Evolutionary conservation across 371 early-diverging fungal species (phyloP).

Genomic region (Actinomucor elegans): DNA sequence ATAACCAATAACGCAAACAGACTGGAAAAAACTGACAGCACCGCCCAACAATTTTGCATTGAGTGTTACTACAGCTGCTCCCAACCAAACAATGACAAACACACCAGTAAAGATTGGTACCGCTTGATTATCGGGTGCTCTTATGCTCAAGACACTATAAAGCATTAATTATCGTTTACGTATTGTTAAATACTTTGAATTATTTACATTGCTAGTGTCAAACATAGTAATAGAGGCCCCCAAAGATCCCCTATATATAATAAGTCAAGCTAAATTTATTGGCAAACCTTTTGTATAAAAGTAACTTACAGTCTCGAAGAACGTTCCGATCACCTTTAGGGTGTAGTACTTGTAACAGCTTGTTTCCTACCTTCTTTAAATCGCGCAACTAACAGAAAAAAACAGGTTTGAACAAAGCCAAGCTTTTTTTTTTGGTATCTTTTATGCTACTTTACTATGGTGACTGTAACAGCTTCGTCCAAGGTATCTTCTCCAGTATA

Average conservation of each 20-base stretch:
- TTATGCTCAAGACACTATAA: constrained; percentile 58
- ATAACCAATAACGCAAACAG: constrained; percentile 93
- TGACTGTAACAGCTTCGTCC: constrained; percentile 88
- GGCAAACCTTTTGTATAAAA: not conserved
- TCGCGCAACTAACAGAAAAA: constrained; percentile 68
- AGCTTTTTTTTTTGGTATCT: not conserved
- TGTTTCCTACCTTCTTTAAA: constrained; percentile 69
- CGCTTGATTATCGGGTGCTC: constrained; percentile 71
- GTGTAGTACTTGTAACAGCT: constrained; percentile 72
- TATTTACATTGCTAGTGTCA: constrained; percentile 83
- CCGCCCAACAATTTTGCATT: constrained; percentile 94
- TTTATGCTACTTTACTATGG: constrained; percentile 63
- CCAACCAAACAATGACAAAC: constrained; percentile 91
- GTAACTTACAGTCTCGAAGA: constrained; percentile 78
- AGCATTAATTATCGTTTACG: not conserved
- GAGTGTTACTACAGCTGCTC: constrained; percentile 89
- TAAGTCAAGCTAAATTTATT: not conserved
- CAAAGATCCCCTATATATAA: constrained; percentile 83
- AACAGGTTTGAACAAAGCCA: not conserved
- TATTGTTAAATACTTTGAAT: constrained; percentile 11
- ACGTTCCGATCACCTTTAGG: constrained; percentile 68
- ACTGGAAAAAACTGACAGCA: constrained; percentile 90
- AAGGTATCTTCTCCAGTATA: constrained; percentile 66
- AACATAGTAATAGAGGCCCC: constrained; percentile 92
- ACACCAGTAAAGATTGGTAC: constrained; percentile 86